Evolutionary conservation across 192 early-diverging fungal species (phyloP), one percentile per base, ranked within the genome.

Genomic region (Neocallimastix lanati): DNA sequence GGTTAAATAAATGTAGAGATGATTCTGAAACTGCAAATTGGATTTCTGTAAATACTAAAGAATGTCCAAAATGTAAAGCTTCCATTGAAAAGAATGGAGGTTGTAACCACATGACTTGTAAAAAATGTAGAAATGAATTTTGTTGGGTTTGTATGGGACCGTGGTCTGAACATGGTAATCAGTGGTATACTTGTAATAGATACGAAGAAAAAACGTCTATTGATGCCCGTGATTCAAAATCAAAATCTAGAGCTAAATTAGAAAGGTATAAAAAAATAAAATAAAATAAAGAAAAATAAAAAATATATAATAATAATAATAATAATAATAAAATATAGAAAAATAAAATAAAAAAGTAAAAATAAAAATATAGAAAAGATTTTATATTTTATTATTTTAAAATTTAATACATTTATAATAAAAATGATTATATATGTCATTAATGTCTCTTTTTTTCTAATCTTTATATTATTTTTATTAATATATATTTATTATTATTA

Each of bases 1-100:
- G 96, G 97, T 79, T 96, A 29, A 93, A 96, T 84, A 98, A 98
- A 83, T 97, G 97, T 85, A 92, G 89, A 79, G 97, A 99, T 86
- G 98, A 99, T 83, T 96, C 95, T 11, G 96, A 98, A 84, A 98
- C 96, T 21, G 92, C 96, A 28, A 98, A 98, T 84, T 98, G 97
- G 96, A 95, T 98, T 79, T 93, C 92, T 40, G 95, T 91, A 28
- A 90, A 95, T 85, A 95, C 94, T 36, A 97, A 98, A 84, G 96
- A 98, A 83, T 99, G 98, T 85, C 84, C 92, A 37, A 95, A 96
- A 85, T 99, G 98, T 86, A 87, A 91, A 80, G 90, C 94, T 13
- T 96, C 93, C 0, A 98, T 99, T 81, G 98, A 99, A 84, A 99
- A 99, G 88, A 99, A 99, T 84, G 98, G 98, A 77, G 98, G 98